Evolutionary conservation across 176 grass and related monocot species (phyloP), one percentile per base, ranked within the genome.

Genomic region (Panicum miliaceum): DNA sequence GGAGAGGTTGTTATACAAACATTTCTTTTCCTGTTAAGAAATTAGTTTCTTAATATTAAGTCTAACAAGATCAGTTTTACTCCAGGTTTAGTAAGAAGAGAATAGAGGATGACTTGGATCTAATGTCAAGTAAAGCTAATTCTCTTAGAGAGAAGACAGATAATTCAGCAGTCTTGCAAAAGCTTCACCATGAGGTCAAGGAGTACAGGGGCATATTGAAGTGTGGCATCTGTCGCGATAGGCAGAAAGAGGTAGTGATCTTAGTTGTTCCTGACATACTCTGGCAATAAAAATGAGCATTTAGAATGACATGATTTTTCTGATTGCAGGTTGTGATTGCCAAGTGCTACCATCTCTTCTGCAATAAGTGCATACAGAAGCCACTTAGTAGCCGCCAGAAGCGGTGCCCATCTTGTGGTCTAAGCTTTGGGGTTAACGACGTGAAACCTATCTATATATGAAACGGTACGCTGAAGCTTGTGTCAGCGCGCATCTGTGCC

Each of bases 321-420:
- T 13, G 3, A 3, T 67, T 81, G 82, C 88, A 94, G 93, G 96
- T 89, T 76, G 93, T 99, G 40, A 96, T 96, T 84, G 82, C 89
- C 46, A 99, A 99, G 81, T 99, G 91, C 75, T 94, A 99, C 73
- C 93, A 94, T 93, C 84, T 96, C n/a, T 99, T 96, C 84, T 92
- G 91, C 80, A 90, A 89, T 63, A 91, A 90, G 14, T 94, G 93
- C 70, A 45, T 99, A 82, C 87, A 91, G 65, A 99, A 90, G 68
- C 70, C 86, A 19, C 43, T 96, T 12, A 86, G 85, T 79, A 99
- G 50, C 47, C 86, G 93, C 40, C 93, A 99, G 40, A 81, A 84
- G 32, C 87, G 88, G 60, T 99, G 96, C 29, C 91, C 91, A 35
- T 91, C 91, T 27, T 99, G 93, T 71, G 81, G 88, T 32, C 83